Conservation (phyloP, 2,329 filamentous ascomycete genomes). For the Fusarium cicatricum region DNA sequence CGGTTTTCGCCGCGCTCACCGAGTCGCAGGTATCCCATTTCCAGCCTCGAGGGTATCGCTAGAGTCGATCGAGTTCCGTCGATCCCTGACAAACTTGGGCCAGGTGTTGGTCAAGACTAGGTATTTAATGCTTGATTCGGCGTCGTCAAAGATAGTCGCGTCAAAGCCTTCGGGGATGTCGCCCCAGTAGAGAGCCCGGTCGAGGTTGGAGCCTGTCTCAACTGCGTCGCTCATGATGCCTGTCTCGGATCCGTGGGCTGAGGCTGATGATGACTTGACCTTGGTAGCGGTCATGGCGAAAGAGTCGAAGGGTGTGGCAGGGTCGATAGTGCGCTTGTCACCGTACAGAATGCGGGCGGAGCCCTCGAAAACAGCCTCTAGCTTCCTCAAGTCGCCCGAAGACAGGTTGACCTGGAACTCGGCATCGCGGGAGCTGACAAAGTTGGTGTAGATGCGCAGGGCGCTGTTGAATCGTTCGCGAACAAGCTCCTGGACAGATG, state of each 20-base stretch:
- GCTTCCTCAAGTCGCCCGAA: conserved; percentile 60
- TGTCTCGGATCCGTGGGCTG: conserved; percentile 35
- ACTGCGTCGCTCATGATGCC: conserved; percentile 33
- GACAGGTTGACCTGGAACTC: conserved; percentile 74
- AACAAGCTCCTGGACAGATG: conserved; percentile 44
- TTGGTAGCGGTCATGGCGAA: conserved; percentile 37
- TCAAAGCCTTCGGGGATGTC: conserved; percentile 62
- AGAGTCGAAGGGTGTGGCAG: conserved; percentile 55
- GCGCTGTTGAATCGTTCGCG: conserved; percentile 66
- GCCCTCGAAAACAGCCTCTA: conserved; percentile 65
- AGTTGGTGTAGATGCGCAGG: conserved; percentile 51
- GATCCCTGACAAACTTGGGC: conserved; percentile 64
- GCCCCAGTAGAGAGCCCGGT: conserved; percentile 49
- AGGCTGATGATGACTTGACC: conserved; percentile 31
- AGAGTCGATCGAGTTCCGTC: conserved; percentile 46
- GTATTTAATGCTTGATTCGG: conserved; percentile 70
- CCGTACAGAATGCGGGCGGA: conserved; percentile 58
- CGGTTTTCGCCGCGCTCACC: not conserved
- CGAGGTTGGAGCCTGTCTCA: conserved; percentile 29
- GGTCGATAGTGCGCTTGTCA: conserved; percentile 50
- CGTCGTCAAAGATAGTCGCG: conserved; percentile 65
- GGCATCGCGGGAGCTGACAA: conserved; percentile 51
- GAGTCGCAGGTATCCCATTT: conserved; percentile 16
- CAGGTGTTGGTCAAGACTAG: conserved; percentile 75
- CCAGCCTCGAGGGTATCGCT: conserved; percentile 36